Conservation (phyloP, 768 basidiomycete species). For the Plicaturopsis crispa region DNA sequence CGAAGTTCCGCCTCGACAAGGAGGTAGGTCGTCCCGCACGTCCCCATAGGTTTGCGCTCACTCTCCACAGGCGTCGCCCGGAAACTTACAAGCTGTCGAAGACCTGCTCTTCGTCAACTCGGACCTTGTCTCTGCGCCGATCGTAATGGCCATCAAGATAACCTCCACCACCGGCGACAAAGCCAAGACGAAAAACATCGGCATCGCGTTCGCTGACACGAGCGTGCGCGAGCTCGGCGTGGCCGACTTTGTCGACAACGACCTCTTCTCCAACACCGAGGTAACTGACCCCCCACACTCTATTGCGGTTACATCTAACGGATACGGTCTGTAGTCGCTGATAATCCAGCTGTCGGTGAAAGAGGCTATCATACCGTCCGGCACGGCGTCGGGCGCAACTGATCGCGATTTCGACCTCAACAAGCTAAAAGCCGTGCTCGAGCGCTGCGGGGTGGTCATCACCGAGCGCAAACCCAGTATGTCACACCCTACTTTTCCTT, state of each 20-base stretch:
- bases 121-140: slow-evolving; percentile 76
- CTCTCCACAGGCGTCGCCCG: slow-evolving; percentile 60
- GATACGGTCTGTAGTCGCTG: slow-evolving; percentile 53
- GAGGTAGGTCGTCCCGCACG: slow-evolving; percentile 38
- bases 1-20: slow-evolving; percentile 73
- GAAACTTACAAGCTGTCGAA: slow-evolving; percentile 52
- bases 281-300: slow-evolving; percentile 29
- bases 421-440: slow-evolving; percentile 80
- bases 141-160: slow-evolving; percentile 85
- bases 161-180: slow-evolving; percentile 44
- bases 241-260: slow-evolving; percentile 89
- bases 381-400: slow-evolving; percentile 63
- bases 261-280: slow-evolving; percentile 92
- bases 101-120: slow-evolving; percentile 58
- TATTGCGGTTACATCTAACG: not conserved
- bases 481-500: slow-evolving; percentile 76
- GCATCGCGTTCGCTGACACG: slow-evolving; percentile 89
- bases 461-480: slow-evolving; percentile 85
- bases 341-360: slow-evolving; percentile 97
- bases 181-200: slow-evolving; percentile 66
- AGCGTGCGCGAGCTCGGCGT: slow-evolving; percentile 81
- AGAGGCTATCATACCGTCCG: slow-evolving; percentile 80
- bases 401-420: slow-evolving; percentile 84
- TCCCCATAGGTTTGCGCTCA: not conserved
- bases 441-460: slow-evolving; percentile 84